Evolutionary conservation across 2,329 filamentous ascomycete genomes (phyloP), one percentile per base, ranked within the genome.

Genomic region (Ophiocordyceps camponoti-saundersi): DNA sequence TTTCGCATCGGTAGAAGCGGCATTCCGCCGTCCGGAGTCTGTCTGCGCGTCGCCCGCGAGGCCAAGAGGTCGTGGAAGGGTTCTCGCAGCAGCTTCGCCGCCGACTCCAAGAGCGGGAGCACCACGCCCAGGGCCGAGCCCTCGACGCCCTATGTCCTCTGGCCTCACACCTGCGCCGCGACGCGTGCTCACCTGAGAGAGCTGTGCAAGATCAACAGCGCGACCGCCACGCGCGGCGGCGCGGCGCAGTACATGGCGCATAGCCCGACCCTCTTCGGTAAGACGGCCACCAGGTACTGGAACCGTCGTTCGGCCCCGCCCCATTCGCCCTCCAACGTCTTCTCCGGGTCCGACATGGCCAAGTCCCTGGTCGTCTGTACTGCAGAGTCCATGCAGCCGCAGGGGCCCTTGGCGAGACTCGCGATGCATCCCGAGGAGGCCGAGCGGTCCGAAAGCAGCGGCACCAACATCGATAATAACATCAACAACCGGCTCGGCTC

Each of bases 31-130:
- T 69, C 77, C 42, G 79, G 79, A 16, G 78, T 82, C 11, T 80
- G 77, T 54, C 59, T 73, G 54, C 75, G 79, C 43, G 79, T 83
- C 39, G 74, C 79, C n/a, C 69, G 79, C 51, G 76, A 80, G 55
- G 73, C 79, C 20, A 80, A 74, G 61, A 68, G 75, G 56, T 81
- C 73, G 55, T 83, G 79, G 79, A 81, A 77, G 57, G 78, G 77
- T 1, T 69, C 74, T 3, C 77, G 70, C 50, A 55, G 63, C 7
- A 59, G 65, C 47, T 51, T 45, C 13, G 54, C 53, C 40, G 48
- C 56, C 20, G 61, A 62, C 16, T 52, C 52, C 46, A 70, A 70
- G 55, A 77, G 71, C 55, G 69, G 72, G 20, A 77, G 72, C 56
- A 66, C 62, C 44, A 80, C 76, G 2, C 76, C 76, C 6, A 79